These are phyloP conservation scores for Antrodiella citrinella DNA, from an alignment of 768 basidiomycete species.

Conservation along the genomic window DNA sequence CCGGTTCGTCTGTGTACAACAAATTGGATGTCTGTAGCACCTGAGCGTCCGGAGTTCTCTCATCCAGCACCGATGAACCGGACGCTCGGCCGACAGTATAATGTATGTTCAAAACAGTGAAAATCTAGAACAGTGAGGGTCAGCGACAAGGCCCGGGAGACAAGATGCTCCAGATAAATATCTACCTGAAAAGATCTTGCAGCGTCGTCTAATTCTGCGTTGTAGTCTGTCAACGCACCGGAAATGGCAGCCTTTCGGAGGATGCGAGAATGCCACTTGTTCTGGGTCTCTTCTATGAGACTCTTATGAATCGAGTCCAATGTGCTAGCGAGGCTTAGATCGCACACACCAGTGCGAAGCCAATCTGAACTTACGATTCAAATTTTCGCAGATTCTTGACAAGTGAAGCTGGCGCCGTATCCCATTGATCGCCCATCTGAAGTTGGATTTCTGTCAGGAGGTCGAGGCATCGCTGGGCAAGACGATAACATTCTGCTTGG, in stretches of 20 bases:
- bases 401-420: conserved; percentile 32
- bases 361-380: conserved; percentile 24
- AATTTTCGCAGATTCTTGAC: conserved; percentile 33
- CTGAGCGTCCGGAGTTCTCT: no score
- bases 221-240: conserved; percentile 26
- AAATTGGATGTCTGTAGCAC: no score
- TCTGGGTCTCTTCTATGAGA: conserved; percentile 30
- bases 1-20: no score
- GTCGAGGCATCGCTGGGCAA: conserved; percentile 33
- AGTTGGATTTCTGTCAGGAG: conserved; percentile 35
- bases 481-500: conserved; percentile 29
- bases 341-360: no score
- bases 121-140: no score
- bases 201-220: conserved; percentile 33
- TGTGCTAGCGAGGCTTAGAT: conserved; percentile 22
- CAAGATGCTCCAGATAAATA: background rate
- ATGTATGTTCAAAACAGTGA: conserved; percentile 40
- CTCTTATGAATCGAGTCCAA: conserved; percentile 31
- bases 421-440: conserved; percentile 38
- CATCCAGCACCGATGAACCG: no score
- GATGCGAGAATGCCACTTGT: conserved; percentile 34
- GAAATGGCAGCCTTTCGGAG: conserved; percentile 34
- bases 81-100: conserved; percentile 25
- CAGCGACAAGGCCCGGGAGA: no score
- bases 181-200: conserved; percentile 41